phyloP scores from a whole-genome alignment of 768 basidiomycete species.

The Xerocomellus chrysenteron region DNA sequence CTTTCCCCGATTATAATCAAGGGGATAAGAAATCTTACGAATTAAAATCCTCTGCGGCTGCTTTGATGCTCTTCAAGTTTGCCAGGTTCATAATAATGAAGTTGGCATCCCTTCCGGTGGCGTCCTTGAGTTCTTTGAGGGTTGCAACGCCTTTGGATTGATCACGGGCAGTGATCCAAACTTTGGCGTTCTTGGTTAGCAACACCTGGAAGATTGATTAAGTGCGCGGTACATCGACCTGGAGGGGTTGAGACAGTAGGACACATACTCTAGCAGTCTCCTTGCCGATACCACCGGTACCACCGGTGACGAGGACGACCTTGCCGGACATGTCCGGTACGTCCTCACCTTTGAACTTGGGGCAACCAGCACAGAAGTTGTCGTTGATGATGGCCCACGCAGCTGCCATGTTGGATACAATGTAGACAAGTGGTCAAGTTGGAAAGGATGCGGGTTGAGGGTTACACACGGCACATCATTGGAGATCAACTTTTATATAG shows the following conservation, averaged over 20 bases:
- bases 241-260: too few species aligned
- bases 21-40: conserved; percentile 25
- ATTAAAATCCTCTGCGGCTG: conserved; percentile 39
- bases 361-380: conserved; percentile 19
- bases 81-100: conserved; percentile 44
- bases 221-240: not conserved
- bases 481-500: too few species aligned
- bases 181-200: conserved; percentile 29
- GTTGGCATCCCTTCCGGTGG: conserved; percentile 27
- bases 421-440: not conserved
- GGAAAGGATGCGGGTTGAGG: not conserved
- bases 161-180: conserved; percentile 30
- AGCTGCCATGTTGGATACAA: conserved; percentile 8
- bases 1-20: not conserved
- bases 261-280: conserved; percentile 37
- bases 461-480: not conserved
- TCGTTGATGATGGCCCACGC: conserved; percentile 1
- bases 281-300: conserved; percentile 50
- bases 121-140: conserved; percentile 16
- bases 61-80: conserved; percentile 37
- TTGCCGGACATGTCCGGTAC: conserved; percentile 39
- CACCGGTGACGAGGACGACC: conserved; percentile 44
- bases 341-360: conserved; percentile 25
- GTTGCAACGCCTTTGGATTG: conserved; percentile 16
- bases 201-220: conserved; percentile 12